Evolutionary conservation across 768 basidiomycete species (phyloP).

Genomic region (Suillus placidus): DNA sequence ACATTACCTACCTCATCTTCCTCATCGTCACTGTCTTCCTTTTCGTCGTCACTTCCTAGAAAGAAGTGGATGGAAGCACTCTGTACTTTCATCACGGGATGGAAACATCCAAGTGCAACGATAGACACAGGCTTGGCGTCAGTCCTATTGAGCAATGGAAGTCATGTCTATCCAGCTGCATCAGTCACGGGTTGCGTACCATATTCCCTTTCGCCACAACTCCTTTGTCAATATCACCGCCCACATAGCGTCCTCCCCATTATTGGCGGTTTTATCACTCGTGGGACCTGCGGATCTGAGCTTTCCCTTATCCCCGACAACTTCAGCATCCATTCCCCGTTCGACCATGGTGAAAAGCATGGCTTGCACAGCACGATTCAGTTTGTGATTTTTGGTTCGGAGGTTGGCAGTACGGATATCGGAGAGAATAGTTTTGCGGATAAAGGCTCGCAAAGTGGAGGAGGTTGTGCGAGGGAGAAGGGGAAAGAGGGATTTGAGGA

Average conservation of each 20-base stretch:
- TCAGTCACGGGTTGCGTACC: constrained; percentile 46
- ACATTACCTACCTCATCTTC: constrained; percentile 45
- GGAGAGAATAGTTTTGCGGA: constrained; percentile 90
- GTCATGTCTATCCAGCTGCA: background rate
- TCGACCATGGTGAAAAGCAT: constrained; percentile 97
- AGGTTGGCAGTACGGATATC: constrained; percentile 92
- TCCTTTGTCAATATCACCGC: constrained; percentile 93
- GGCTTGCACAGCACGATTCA: constrained; percentile 94
- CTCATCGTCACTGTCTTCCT: constrained; percentile 73
- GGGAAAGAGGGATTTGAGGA: constrained; percentile 91
- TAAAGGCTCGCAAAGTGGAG: constrained; percentile 76
- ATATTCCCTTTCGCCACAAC: constrained; percentile 90
- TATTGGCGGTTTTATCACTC: constrained; percentile 42
- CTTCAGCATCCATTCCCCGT: constrained; percentile 82
- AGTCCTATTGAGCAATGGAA: constrained; percentile 49
- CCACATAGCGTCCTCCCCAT: constrained; percentile 94
- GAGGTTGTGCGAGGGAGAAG: constrained; percentile 94
- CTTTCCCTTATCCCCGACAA: constrained; percentile 84
- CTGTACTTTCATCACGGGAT: constrained; percentile 93
- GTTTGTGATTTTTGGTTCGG: constrained; percentile 88
- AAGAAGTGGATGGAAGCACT: constrained; percentile 95
- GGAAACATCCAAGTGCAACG: constrained; percentile 87
- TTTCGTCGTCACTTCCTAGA: constrained; percentile 83
- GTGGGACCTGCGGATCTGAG: constrained; percentile 45
- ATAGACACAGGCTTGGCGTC: constrained; percentile 94